phyloP scores from a whole-genome alignment of 495 filamentous ascomycete genomes.

The Penicillium flavigenum region DNA sequence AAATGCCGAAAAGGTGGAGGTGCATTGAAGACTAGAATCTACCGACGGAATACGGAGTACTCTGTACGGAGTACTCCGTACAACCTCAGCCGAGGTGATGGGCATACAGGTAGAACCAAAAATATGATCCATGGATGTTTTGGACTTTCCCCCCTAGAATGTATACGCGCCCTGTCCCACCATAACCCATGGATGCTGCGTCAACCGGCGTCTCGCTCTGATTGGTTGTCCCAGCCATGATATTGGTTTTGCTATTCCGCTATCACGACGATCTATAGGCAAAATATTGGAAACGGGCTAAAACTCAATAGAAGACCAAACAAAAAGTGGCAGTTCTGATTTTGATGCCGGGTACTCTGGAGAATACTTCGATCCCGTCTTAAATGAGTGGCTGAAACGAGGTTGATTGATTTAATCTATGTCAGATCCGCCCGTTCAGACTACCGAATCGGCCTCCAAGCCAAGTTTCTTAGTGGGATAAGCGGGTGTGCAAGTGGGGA shows the following conservation, averaged over 20 bases:
- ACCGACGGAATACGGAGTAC: neutral
- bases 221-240: neutral
- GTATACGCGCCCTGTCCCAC: neutral
- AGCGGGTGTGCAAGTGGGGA: slow-evolving; percentile 7
- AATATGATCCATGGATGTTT: neutral
- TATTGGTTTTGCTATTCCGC: no score
- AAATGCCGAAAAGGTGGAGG: neutral
- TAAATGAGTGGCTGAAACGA: slow-evolving; percentile 19
- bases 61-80: no score
- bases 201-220: neutral
- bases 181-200: neutral
- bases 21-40: neutral
- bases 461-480: slow-evolving; percentile 30
- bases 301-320: neutral
- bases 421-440: slow-evolving; percentile 17
- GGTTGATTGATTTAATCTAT: slow-evolving; percentile 16
- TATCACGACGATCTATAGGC: no score
- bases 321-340: neutral
- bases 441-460: slow-evolving; percentile 22
- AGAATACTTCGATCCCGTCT: neutral
- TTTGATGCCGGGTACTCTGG: neutral
- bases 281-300: no score
- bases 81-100: neutral
- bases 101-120: neutral
- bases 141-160: neutral